Evolutionary conservation across 2,329 filamentous ascomycete genomes (phyloP), one percentile per base, ranked within the genome.

Genomic region (Exutisphaerella laricina): DNA sequence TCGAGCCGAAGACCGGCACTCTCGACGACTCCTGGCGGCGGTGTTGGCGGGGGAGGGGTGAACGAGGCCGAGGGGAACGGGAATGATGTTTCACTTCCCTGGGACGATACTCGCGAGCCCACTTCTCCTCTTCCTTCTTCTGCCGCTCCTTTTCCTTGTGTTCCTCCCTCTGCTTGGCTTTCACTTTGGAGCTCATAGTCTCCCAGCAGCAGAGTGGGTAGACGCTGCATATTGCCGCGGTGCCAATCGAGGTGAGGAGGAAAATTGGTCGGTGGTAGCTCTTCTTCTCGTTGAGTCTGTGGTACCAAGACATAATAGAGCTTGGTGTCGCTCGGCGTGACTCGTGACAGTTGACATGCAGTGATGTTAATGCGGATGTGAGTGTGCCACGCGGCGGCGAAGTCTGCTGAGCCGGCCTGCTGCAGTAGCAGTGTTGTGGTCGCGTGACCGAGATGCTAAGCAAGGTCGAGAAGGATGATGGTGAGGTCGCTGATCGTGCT

Each of bases 191-290:
- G 49, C 58, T 61, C 58, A 58, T 58, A 39, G 58, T 58, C 54
- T 63, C 57, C 57, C 63, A 65, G 44, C 62, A 63, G 40, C 54
- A 55, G 33, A 60, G 30, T 10, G 62, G 62, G 41, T 61, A 60
- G 32, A 61, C 33, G 48, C 60, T 63, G 58, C 62, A 65, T 52
- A 60, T 33, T 50, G 55, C 59, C 16, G 61, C 61, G 18, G 57
- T 45, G n/a, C 45, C 49, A 3, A 64, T 36, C 3, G 59, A 51
- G 12, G 51, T 54, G 22, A 49, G 37, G 25, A 63, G 48, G 43
- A 65, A 65, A 18, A 63, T 53, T 3, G 50, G 55, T 36, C 58
- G 58, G 34, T 59, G 59, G 38, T 61, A 58, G 42, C 53, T 56
- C 40, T 57, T 52, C 41, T 60, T 56, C 42, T 57, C 49, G 51